Evolutionary conservation across 2,329 filamentous ascomycete species (phyloP).

Genomic region (Penicillium expansum): DNA sequence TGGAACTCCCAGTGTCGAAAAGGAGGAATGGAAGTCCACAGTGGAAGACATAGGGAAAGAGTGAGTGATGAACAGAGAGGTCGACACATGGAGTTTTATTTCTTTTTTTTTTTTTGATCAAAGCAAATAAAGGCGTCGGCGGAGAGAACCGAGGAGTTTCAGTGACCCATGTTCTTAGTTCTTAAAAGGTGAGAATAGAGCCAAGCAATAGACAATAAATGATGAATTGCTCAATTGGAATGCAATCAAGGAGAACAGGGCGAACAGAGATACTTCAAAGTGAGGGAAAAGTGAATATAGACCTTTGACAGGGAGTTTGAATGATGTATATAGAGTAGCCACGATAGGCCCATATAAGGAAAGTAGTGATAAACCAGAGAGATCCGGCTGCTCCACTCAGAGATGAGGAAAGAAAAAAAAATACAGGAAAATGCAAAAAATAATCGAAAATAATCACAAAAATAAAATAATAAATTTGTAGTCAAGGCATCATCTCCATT

Average conservation of each 20-base stretch:
- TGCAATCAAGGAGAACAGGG: slow-evolving; percentile 9
- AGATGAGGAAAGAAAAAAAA: slow-evolving; percentile 5
- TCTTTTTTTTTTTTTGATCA: neutral
- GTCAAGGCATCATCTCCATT: slow-evolving; percentile 37
- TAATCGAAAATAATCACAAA: slow-evolving; percentile 36
- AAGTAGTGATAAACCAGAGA: slow-evolving; percentile 13
- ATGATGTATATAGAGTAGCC: slow-evolving; percentile 28
- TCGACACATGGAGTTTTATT: slow-evolving; percentile 14
- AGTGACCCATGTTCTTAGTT: slow-evolving; percentile 13
- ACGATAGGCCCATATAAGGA: slow-evolving; percentile 24
- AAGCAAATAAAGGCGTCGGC: slow-evolving; percentile 9
- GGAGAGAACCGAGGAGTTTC: slow-evolving; percentile 13
- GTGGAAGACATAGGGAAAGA: slow-evolving; percentile 36
- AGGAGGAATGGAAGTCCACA: slow-evolving; percentile 27
- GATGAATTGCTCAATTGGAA: slow-evolving; percentile 10
- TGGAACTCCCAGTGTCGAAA: slow-evolving; percentile 26
- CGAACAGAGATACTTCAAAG: neutral
- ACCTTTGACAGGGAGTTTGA: slow-evolving; percentile 17
- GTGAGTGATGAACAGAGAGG: slow-evolving; percentile 3
- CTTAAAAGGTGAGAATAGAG: slow-evolving; percentile 1
- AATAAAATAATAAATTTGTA: slow-evolving; percentile 24
- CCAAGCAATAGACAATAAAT: neutral
- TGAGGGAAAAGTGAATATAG: slow-evolving; percentile 14
- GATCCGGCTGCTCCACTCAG: slow-evolving; percentile 7
- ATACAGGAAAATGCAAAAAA: slow-evolving; percentile 20